These are phyloP conservation scores for Colletotrichum lindemuthianum DNA, from an alignment of 2,329 filamentous ascomycete species.

Conservation along the genomic window DNA sequence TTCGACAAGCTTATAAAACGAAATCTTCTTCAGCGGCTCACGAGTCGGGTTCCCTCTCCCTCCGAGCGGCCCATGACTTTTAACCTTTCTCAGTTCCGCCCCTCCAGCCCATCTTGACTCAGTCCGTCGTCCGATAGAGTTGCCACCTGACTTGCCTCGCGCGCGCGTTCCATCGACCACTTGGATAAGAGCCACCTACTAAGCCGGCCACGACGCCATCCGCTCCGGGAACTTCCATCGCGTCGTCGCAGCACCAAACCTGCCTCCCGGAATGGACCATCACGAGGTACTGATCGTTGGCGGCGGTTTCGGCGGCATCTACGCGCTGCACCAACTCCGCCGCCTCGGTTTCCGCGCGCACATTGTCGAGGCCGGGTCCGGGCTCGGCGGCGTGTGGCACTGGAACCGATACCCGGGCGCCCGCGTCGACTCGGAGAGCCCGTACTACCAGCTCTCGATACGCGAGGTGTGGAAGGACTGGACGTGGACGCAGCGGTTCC, in stretches of 20 bases:
- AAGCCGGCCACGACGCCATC: neutral
- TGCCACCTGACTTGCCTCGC: constrained; percentile 5
- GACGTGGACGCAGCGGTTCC: constrained; percentile 54
- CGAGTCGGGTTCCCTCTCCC: constrained; percentile 2
- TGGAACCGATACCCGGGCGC: constrained; percentile 57
- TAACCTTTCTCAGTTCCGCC: too few relatives aligned
- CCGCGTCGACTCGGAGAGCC: constrained; percentile 49
- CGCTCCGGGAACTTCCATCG: neutral
- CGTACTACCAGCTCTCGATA: constrained; percentile 49
- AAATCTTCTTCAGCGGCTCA: too few relatives aligned
- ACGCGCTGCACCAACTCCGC: constrained; percentile 48
- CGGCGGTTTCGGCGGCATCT: constrained; percentile 41
- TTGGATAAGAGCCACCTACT: neutral
- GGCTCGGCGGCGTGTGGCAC: constrained; percentile 55
- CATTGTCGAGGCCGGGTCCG: constrained; percentile 49
- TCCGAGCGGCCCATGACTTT: constrained; percentile 3
- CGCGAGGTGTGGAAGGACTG: constrained; percentile 55
- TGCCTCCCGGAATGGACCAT: constrained; percentile 8
- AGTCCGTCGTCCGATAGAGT: neutral
- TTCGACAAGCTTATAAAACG: neutral
- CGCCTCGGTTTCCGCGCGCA: constrained; percentile 48
- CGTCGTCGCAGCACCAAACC: too few relatives aligned
- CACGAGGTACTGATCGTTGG: constrained; percentile 40
- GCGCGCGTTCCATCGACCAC: constrained; percentile 20
- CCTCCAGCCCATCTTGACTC: neutral